A percentile compares a stretch with the other conserved stretches of the same genome.
These are phyloP conservation scores for Rhizoclosmatium sp. DNA, from an alignment of 192 early-diverging fungal species.

Conservation along the genomic window DNA sequence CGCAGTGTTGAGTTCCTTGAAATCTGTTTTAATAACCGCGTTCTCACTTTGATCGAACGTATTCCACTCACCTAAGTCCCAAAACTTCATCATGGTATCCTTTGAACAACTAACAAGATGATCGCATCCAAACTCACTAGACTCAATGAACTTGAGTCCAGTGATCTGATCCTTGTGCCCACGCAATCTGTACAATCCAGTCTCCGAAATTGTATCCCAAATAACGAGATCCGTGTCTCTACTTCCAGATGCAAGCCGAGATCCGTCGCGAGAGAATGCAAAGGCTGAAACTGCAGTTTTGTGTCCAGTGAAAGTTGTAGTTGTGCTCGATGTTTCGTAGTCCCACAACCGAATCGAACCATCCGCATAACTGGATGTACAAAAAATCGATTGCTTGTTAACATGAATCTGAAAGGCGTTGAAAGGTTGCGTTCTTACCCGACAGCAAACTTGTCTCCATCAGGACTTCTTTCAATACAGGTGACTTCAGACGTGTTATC, in stretches of 20 bases:
- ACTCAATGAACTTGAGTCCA: constrained; percentile 67
- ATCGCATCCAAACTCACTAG: constrained; percentile 40
- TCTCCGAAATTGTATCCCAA: constrained; percentile 94
- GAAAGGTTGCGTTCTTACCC: constrained; percentile 61
- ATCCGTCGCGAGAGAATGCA: constrained; percentile 80
- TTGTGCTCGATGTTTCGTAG: constrained; percentile 53
- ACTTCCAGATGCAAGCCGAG: constrained; percentile 88
- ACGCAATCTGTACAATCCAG: constrained; percentile 84
- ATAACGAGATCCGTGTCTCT: constrained; percentile 93
- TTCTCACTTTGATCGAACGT: not conserved
- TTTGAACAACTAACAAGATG: constrained; percentile 90
- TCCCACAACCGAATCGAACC: constrained; percentile 94
- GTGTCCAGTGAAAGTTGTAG: constrained; percentile 87
- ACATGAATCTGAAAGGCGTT: not conserved
- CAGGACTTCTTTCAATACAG: constrained; percentile 70
- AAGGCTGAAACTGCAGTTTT: constrained; percentile 84
- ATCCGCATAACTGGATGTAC: constrained; percentile 73
- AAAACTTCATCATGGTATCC: constrained; percentile 95
- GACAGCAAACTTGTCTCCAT: constrained; percentile 81
- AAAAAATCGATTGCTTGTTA: constrained; percentile 7
- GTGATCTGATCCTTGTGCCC: constrained; percentile 98
- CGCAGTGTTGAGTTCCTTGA: constrained; percentile 81
- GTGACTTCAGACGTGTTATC: constrained; percentile 89
- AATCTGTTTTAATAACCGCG: not conserved
- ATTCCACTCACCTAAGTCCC: constrained; percentile 75